A percentile compares a stretch with the other conserved stretches of the same genome.
phyloP scores from a whole-genome alignment of 2,329 filamentous ascomycete species.

The Ophiostoma sp. region DNA sequence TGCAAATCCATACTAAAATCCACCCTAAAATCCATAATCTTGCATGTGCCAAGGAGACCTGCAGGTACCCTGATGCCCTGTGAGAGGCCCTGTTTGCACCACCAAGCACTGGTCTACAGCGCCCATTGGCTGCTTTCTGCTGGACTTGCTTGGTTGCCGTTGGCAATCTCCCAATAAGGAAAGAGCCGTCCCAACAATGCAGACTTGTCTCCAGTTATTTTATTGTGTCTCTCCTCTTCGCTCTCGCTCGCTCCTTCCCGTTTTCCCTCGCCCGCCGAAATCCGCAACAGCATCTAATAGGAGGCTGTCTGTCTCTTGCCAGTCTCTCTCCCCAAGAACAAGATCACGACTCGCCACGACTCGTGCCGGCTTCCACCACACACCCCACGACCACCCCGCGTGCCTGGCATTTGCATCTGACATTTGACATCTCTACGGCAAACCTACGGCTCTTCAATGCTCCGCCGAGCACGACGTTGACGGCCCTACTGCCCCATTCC shows the following conservation, averaged over 20 bases:
- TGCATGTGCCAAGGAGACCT: constrained; percentile 5
- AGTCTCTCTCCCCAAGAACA: neutral
- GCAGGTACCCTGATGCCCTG: constrained; percentile 19
- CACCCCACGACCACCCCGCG: neutral
- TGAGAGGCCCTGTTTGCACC: neutral
- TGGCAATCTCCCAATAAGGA: constrained; percentile 20
- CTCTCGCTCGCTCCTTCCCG: constrained; percentile 6
- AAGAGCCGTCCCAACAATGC: constrained; percentile 7
- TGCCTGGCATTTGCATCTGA: neutral
- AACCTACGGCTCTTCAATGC: neutral
- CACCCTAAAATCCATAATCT: neutral
- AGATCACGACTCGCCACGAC: neutral
- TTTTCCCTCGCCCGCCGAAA: neutral
- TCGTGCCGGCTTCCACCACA: neutral
- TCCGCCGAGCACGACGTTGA: neutral
- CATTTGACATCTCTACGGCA: neutral
- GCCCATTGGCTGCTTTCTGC: neutral
- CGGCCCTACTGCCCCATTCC: neutral
- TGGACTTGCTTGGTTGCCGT: constrained; percentile 1
- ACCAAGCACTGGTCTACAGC: constrained; percentile 8
- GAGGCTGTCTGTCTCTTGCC: neutral
- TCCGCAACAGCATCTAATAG: constrained; percentile 6
- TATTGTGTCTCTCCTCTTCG: neutral
- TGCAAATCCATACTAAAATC: too few relatives aligned
- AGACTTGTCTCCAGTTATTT: constrained; percentile 9